Evolutionary conservation across 306 rosid species (phyloP), one percentile per base, ranked within the genome.

Genomic region (Malus sylvestris): DNA sequence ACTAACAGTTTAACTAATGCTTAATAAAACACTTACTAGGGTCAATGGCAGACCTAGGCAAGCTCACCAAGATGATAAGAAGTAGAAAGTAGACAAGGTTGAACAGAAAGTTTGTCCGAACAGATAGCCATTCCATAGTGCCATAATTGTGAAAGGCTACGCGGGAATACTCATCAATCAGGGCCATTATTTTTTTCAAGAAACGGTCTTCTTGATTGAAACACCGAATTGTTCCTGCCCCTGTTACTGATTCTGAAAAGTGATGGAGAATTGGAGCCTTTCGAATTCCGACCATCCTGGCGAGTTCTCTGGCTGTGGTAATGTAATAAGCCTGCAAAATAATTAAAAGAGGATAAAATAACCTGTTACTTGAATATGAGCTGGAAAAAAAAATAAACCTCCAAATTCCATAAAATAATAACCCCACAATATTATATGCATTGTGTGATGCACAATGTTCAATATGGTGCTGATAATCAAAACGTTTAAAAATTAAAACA

Each of bases 241-340:
- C 80, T 12, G 77, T 25, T 42, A 81, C 42, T 8, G 84, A 63
- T 46, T 81, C 84, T 38, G 84, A 42, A 32, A 81, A 81, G 55
- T 81, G 84, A 18, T 81, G 84, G 32, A 81, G 78, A 8, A 81
- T 74, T 32, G 84, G 80, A 76, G 80, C 84, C 62, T 81, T 76
- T 55, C 80, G 74, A 55, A 76, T 74, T 19, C 73, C 84, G 29
- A 63, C 77, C 57, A 81, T 30, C 30, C 84, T 52, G 0, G 84
- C 53, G 0, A 81, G 84, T 32, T 76, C 77, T 70, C 77, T 69
- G 3, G 84, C 80, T 6, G 84, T 75, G 3, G 77, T 52, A 1
- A 76, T 81, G 73, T 75, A 81, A 59, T 81, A 81, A 44, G 42
- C 68, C 84, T 81, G 64, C 62, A 70, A 25, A 35, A 73, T 5